Conservation (phyloP, 805 yeast species). For the Yarrowia sp. region DNA sequence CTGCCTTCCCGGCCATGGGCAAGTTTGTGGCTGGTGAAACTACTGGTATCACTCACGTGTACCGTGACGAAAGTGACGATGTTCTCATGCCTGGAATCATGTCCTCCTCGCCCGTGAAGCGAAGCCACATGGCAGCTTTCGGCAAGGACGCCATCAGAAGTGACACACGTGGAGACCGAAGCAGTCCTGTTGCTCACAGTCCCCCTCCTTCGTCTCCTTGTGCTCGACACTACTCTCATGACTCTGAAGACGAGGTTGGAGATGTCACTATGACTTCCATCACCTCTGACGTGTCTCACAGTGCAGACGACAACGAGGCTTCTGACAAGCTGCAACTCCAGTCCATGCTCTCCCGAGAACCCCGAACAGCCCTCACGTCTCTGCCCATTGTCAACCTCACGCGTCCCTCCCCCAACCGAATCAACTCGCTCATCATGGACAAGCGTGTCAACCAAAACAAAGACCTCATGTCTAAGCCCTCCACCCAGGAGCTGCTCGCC, state of each 20-base stretch:
- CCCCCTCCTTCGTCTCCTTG: constrained; percentile 20
- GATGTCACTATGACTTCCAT: not conserved
- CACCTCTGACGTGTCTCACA: not conserved
- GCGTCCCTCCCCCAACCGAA: not conserved
- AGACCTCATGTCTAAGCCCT: not conserved
- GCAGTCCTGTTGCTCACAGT: not conserved
- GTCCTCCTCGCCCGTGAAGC: constrained; percentile 16
- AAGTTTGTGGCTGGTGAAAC: constrained; percentile 21
- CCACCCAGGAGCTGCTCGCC: constrained; percentile 8
- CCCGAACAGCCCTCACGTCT: not conserved
- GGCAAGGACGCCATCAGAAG: not conserved
- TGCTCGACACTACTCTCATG: not conserved
- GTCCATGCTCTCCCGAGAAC: not conserved
- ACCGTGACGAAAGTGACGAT: constrained; percentile 7
- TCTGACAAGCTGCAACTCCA: not conserved
- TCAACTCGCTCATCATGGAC: constrained; percentile 7
- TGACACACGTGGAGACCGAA: not conserved
- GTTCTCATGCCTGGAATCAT: constrained; percentile 15
- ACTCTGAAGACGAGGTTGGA: not conserved
- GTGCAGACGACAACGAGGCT: not conserved
- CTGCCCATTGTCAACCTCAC: constrained; percentile 14
- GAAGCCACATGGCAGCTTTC: not conserved
- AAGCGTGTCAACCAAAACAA: constrained; percentile 7
- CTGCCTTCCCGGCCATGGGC: constrained; percentile 25
- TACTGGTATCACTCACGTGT: constrained; percentile 7